Percentiles rank a stretch among this genome's conserved stretches.
Evolutionary conservation across 2,329 filamentous ascomycete genomes (phyloP).

Genomic region (Penicillium sp.): DNA sequence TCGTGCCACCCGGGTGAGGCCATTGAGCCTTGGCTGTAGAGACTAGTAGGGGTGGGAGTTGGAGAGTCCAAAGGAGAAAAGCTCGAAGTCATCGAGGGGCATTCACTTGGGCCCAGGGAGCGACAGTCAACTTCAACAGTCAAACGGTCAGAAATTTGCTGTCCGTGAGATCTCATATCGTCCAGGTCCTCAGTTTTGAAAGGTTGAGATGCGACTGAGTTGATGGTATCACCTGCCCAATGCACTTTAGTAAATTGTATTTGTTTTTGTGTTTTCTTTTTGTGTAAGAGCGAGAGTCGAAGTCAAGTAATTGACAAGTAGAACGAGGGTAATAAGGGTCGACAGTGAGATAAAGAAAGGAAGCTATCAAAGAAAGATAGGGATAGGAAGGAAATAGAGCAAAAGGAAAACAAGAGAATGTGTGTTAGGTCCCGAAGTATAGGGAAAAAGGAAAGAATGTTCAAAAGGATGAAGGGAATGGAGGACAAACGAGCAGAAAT

Average conservation of each 20-base stretch:
- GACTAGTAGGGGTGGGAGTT: slow-evolving; percentile 39
- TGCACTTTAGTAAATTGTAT: slow-evolving; percentile 10
- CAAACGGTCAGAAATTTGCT: slow-evolving; percentile 36
- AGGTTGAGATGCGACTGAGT: slow-evolving; percentile 26
- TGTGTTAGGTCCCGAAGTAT: slow-evolving; percentile 13
- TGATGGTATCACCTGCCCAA: slow-evolving; percentile 31
- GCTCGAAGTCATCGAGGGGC: slow-evolving; percentile 41
- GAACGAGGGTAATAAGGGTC: not conserved
- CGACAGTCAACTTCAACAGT: slow-evolving; percentile 41
- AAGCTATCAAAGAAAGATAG: slow-evolving; percentile 4
- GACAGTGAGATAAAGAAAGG: slow-evolving; percentile 11
- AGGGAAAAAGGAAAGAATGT: slow-evolving; percentile 27
- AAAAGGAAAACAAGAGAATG: slow-evolving; percentile 20
- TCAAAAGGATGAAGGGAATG: slow-evolving; percentile 29
- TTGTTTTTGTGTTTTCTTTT: not conserved
- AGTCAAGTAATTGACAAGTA: slow-evolving; percentile 7
- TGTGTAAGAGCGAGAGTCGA: not conserved
- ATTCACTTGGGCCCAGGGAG: slow-evolving; percentile 40
- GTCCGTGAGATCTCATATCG: slow-evolving; percentile 41
- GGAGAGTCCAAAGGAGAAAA: slow-evolving; percentile 43
- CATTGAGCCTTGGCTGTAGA: slow-evolving; percentile 40
- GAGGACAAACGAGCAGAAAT: slow-evolving; percentile 41
- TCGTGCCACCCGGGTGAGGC: slow-evolving; percentile 41
- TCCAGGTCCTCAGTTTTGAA: slow-evolving; percentile 31
- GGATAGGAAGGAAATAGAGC: slow-evolving; percentile 19